Base-by-base conservation (phyloP, 2,329 filamentous ascomycete species). In the Diaporthe sp. region DNA sequence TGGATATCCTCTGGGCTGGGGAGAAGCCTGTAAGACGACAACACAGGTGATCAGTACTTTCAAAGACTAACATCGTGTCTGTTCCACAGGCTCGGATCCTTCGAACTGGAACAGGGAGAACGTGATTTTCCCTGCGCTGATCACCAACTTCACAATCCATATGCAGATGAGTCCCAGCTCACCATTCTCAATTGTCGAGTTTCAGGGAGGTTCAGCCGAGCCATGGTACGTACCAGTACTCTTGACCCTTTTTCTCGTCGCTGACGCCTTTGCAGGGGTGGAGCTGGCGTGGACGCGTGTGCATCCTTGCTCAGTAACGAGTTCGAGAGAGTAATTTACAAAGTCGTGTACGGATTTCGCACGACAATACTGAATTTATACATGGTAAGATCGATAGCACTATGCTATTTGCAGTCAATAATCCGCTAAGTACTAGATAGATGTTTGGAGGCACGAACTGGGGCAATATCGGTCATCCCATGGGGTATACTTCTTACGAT, bases 391-490 rank as follows among this genome's bases (percentile, higher is more conserved):
- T 22, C 6, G 8, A 60, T n/a, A 19, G 13, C 15, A 77, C 91
- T 93, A 75, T 87, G 94, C 28, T 92, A 96, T 0, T 94, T 95
- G 80, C 94, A 95, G 94, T 95, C 78, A 87, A 92, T 72, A 90
- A 92, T 71, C 90, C 90, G 53, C 89, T 92, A 19, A 92, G 91
- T 0, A 89, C 92, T 5, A 91, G 90, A 0, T 78, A 80, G 94
- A 92, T 89, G 0, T 94, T 89, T 78, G 94, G 94, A 22, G 94
- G 94, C 12, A 95, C 94, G 0, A 97, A 96, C 81, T 96, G 94
- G 94, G 94, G 94, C 0, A 95, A 95, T 77, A 83, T 95, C 7
- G 93, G 94, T 0, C 91, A 95, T 78, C 88, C 92, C 13, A 92
- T 91, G 22, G 91, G 89, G 4, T 92, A 92, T 76, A 91, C 89